These are phyloP conservation scores for Neospora caninum DNA, from an alignment of 169 alveolate species.

Conservation along the genomic window DNA sequence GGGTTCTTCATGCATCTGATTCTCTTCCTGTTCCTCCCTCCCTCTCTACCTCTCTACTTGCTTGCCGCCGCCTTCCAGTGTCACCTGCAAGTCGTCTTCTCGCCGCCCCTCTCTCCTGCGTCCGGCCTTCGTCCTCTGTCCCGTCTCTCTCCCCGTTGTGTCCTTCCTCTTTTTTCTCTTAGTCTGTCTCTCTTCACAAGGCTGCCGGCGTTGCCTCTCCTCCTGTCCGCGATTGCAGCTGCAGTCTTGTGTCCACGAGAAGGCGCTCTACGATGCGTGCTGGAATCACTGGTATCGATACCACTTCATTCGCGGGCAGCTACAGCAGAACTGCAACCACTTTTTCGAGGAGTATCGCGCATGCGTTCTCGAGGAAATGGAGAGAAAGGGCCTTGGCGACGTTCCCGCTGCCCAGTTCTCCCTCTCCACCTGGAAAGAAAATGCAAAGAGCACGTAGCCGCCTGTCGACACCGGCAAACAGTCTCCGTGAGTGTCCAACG, in stretches of 20 bases:
- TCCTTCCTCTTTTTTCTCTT: too few species aligned
- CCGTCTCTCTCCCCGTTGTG: too few species aligned
- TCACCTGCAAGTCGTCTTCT: too few species aligned
- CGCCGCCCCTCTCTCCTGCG: too few species aligned
- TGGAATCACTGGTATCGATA: conserved; percentile 65
- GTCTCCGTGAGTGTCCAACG: too few species aligned
- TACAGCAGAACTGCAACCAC: conserved; percentile 43
- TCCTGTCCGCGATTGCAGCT: background rate
- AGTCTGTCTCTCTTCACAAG: background rate
- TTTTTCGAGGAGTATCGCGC: conserved; percentile 60
- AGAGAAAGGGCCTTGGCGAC: conserved; percentile 33
- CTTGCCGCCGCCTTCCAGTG: too few species aligned
- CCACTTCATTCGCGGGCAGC: conserved; percentile 46
- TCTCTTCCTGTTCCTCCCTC: too few species aligned
- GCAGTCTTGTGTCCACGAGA: conserved; percentile 46
- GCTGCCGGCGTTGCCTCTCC: background rate
- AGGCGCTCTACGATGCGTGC: conserved; percentile 61
- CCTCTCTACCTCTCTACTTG: too few species aligned
- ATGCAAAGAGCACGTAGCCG: too few species aligned
- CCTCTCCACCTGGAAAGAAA: background rate
- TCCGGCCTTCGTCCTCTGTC: too few species aligned
- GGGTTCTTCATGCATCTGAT: too few species aligned
- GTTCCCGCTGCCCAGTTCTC: background rate
- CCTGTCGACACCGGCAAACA: too few species aligned
- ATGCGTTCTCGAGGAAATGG: conserved; percentile 54